Percentiles rank a stretch among this genome's conserved stretches.
Conservation (phyloP, 1,284 basidiomycete genomes). For the Volvariella surrecta region DNA sequence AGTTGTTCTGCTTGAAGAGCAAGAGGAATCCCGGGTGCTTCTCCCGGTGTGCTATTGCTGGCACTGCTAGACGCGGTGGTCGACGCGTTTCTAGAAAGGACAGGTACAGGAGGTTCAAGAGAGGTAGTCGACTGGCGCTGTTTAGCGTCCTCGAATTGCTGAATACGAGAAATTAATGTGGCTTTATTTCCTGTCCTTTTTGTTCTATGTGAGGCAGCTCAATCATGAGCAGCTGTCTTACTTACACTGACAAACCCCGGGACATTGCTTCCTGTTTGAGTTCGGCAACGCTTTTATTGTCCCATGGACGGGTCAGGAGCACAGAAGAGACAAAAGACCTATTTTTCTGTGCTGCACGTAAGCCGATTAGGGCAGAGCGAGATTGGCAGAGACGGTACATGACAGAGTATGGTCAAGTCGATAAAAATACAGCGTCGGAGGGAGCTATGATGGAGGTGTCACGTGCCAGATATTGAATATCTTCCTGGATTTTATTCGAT, state of each 20-base stretch:
- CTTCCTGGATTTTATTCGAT: neutral
- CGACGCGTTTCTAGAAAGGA: slow-evolving; percentile 22
- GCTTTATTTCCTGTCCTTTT: slow-evolving; percentile 52
- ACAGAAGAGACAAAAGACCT: slow-evolving; percentile 54
- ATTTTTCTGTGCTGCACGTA: slow-evolving; percentile 9
- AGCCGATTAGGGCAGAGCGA: slow-evolving; percentile 3
- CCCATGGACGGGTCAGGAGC: slow-evolving; percentile 56
- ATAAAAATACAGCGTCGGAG: too few species aligned
- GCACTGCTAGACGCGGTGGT: slow-evolving; percentile 19
- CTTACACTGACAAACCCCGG: slow-evolving; percentile 59
- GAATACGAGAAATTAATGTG: slow-evolving; percentile 44
- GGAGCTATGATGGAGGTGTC: neutral
- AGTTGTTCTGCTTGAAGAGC: slow-evolving; percentile 11
- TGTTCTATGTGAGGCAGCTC: neutral
- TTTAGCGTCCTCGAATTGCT: slow-evolving; percentile 34
- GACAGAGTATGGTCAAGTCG: too few species aligned
- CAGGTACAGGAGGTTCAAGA: slow-evolving; percentile 9
- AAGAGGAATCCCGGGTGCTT: slow-evolving; percentile 26
- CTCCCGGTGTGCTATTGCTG: slow-evolving; percentile 18
- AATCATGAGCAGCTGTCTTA: slow-evolving; percentile 11
- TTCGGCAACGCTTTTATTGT: slow-evolving; percentile 50
- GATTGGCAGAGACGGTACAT: slow-evolving; percentile 6
- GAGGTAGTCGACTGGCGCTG: slow-evolving; percentile 5
- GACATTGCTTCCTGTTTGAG: slow-evolving; percentile 58
- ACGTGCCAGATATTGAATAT: slow-evolving; percentile 7